Evolutionary conservation across 371 early-diverging fungal genomes (phyloP), one percentile per base, ranked within the genome.

Genomic region (Dichotomocladium elegans): DNA sequence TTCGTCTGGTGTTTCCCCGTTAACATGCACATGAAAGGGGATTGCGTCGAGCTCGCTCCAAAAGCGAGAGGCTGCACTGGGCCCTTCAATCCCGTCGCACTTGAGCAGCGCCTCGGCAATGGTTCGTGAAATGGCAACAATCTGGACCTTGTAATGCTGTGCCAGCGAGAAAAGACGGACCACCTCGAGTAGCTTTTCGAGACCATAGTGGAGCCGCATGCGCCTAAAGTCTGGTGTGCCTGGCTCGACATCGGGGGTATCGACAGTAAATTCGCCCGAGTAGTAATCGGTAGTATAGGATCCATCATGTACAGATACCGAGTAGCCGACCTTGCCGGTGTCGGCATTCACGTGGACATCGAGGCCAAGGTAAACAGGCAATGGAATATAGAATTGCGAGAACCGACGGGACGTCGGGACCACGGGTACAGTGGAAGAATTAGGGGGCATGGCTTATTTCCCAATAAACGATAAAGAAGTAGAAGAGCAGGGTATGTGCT

Each of bases 1-100:
- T 61, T 90, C 92, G 63, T 86, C 88, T 7, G 83, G 58, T 15
- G 75, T 72, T 22, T 47, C 53, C 22, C 83, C 88, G 15, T 75
- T 68, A 17, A 87, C 85, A 8, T 61, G 47, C 35, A 86, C 72
- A 52, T 81, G 57, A 61, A 86, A 84, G 11, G 92, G 91, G 24
- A 87, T 63, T 6, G 86, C 83, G 61, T 92, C 92, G 24, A 89
- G 53, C 29, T 90, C 87, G 31, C 77, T 66, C 92, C 92, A 92
- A 58, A 88, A 77, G 24, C 71, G 61, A 26, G 79, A 76, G 53
- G 82, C 76, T 15, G 85, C 58, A 17, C 64, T 60, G 24, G 31
- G 41, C 27, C 65, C 64, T 31, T 64, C 57, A n/a, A 61, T 58
- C n/a, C 61, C 51, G 26, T 61, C 41, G 4, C 27, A 34, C 12